Base-by-base conservation (phyloP, 768 basidiomycete genomes). In the Mycena galopus region DNA sequence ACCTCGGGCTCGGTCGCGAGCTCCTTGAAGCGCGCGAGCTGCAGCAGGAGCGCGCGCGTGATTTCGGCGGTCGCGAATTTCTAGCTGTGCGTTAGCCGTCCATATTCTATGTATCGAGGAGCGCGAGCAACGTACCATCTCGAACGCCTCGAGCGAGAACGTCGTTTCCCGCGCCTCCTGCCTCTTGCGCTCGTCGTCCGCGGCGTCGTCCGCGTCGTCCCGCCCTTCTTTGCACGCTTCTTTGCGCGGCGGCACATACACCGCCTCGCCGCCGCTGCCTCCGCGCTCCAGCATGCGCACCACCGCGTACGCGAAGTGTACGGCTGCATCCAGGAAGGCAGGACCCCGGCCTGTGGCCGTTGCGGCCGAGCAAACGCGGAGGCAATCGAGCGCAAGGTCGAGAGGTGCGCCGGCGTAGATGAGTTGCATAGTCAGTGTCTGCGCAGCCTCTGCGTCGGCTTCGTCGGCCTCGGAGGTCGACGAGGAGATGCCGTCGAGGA, bases 331-430 rank as follows among this genome's bases (percentile, higher is more conserved):
- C 63, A 99, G 90, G 83, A 96, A 98, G 10, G 92, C 90, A 59
- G 93, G 82, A 2, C 88, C 89, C 75, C 94, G 93, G 8, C 70
- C 73, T 2, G 70, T 65, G 9, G 73, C 73, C 5, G 94, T 92
- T 60, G 92, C 96, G 56, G 93, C 89, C 75, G 92, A 94, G 86
- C 96, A 98, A 29, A 86, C 84, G 58, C 89, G 86, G 59, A 99
- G 81, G 65, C 94, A 92, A 29, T 93, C 92, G 53, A 96, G 84
- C 0, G 96, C 89, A 27, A 96, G 90, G 75, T 99, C 97, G 65
- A 99, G 90, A 21, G 97, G 92, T 74, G 98, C 96, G 37, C 95
- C 96, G 76, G 96, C 96, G 84, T 98, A 99, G 77, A 98, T 93
- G 29, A 99, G 85, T 80, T 98, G 95, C 73, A 96, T 91, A 76